Evolutionary conservation across 2,329 filamentous ascomycete genomes (phyloP).

Genomic region (Beauveria scarabaeidicola): DNA sequence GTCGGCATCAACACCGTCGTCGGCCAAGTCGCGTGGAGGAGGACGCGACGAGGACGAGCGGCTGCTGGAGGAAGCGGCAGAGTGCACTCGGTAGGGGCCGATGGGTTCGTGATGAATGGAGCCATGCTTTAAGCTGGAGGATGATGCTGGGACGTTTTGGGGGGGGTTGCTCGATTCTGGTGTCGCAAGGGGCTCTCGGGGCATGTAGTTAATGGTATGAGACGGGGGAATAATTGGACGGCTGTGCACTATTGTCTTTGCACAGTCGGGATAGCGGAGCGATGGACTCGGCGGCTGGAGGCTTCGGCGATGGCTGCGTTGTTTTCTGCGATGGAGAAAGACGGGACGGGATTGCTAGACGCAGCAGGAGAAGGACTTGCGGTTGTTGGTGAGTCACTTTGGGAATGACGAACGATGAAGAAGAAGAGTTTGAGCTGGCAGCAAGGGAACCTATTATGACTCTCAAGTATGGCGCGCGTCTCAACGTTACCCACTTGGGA

Average conservation of each 20-base stretch:
- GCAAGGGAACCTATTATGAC: background rate
- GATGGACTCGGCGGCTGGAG: background rate
- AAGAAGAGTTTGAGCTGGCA: background rate
- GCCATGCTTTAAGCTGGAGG: constrained; percentile 48
- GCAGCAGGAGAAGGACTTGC: background rate
- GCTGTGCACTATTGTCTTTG: constrained; percentile 42
- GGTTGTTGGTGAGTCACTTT: constrained; percentile 9
- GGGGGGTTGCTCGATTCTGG: constrained; percentile 32
- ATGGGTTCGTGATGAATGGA: constrained; percentile 34
- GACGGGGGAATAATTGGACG: constrained; percentile 23
- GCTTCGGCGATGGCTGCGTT: background rate
- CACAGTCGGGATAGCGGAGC: constrained; percentile 37
- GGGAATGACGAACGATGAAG: constrained; percentile 6
- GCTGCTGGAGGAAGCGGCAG: constrained; percentile 26
- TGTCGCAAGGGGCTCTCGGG: constrained; percentile 46
- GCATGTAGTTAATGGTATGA: constrained; percentile 51
- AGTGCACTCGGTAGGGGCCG: constrained; percentile 26
- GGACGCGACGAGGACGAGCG: constrained; percentile 28
- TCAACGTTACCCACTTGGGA: background rate
- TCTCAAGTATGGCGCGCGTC: background rate
- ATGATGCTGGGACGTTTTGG: constrained; percentile 25
- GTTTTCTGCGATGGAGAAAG: constrained; percentile 5
- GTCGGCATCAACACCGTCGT: constrained; percentile 28
- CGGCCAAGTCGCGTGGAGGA: constrained; percentile 20
- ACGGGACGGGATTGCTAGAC: background rate